Evolutionary conservation across 768 basidiomycete genomes (phyloP), one percentile per base, ranked within the genome.

Genomic region (Russula griseocarnosa): DNA sequence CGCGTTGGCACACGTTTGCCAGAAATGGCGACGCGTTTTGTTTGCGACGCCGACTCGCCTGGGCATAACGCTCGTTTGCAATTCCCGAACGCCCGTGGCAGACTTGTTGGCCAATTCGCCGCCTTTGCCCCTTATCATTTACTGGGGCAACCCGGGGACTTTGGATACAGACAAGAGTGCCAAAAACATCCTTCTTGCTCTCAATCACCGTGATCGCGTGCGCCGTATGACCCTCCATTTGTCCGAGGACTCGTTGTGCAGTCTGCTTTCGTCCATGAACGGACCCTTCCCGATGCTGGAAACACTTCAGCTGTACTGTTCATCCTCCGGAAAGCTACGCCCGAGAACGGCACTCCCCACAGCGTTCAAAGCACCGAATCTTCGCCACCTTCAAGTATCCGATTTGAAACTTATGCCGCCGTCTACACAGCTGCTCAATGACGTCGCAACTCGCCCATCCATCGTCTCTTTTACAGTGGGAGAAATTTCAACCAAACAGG

Each of bases 1-100:
- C 14, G 24, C 22, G 11, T 13, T 58, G 1, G 44, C 44, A 34
- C 56, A 58, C 13, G 56, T 58, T 4, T 58, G 56, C 56, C 56
- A 32, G 32, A 20, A 2, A 6, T 57, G 55, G 55, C 40, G 55
- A n/a, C 55, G 55, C 20, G 55, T 46, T n/a, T 13, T 47, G 32
- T 18, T 58, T 1, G 18, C 44, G 40, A 34, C 44, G 3, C 56
- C 56, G 22, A 22, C 3, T 13, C 56, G 44, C 13, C 20, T 58
- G 6, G 30, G 44, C 13, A 2, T 58, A 9, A 24, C 44, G 20
- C 56, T 58, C 16, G 22, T 58, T 7, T 58, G 44, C 30, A 46
- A 30, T 3, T 14, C 26, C 22, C 46, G 28, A 2, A 34, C 56
- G n/a, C n/a, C 44, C 30, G 44, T 58, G 5, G 46, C 2, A 2